Conservation (phyloP, 2,329 filamentous ascomycete species). For the Trichocomaceae sp. region DNA sequence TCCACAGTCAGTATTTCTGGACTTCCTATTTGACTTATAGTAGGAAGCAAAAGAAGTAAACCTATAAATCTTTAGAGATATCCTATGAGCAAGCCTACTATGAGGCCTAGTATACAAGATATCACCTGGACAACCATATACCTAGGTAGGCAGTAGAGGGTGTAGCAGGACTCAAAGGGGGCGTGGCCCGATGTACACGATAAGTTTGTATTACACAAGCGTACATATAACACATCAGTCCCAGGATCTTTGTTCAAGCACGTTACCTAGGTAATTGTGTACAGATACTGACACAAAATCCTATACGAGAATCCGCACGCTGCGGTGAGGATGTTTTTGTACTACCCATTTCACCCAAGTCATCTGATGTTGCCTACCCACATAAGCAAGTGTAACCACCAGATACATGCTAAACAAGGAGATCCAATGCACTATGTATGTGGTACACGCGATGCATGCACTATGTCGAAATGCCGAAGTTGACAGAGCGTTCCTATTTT, state of each 20-base stretch:
- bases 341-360: neutral
- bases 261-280: neutral
- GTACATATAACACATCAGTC: neutral
- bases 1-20: too few species aligned
- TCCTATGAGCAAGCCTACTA: too few species aligned
- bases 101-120: too few species aligned
- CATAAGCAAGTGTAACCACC: neutral
- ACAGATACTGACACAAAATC: neutral
- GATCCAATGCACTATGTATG: neutral
- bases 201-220: neutral
- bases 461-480: neutral
- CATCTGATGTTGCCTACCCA: neutral
- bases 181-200: too few species aligned
- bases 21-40: too few species aligned
- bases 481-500: neutral
- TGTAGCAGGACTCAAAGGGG: too few species aligned
- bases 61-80: too few species aligned
- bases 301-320: neutral
- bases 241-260: neutral
- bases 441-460: neutral
- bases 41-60: too few species aligned
- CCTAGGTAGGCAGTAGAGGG: too few species aligned
- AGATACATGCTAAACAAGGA: neutral
- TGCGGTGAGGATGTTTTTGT: constrained; percentile 4
- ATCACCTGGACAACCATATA: too few species aligned